Percentiles rank a stretch among this genome's conserved stretches.
Conservation (phyloP, 2,329 filamentous ascomycete genomes). For the Allantophomopsis lycopodina region DNA sequence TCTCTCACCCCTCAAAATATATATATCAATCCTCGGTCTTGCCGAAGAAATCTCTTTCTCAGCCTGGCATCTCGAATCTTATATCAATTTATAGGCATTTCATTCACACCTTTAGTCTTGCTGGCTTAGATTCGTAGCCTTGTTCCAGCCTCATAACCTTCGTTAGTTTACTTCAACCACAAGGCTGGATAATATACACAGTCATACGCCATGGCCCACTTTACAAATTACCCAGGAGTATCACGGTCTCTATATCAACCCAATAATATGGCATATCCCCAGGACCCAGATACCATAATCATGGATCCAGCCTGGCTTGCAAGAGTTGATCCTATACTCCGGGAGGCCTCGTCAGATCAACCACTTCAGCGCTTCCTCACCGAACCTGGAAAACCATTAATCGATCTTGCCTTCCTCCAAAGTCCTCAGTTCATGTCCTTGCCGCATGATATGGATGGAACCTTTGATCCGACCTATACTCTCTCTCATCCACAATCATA, state of each 20-base stretch:
- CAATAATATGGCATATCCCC: neutral
- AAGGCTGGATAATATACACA: too few species aligned
- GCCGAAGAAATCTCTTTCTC: too few species aligned
- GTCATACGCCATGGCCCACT: too few species aligned
- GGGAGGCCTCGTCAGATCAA: neutral
- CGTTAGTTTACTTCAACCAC: too few species aligned
- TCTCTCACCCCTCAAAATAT: too few species aligned
- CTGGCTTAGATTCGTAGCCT: too few species aligned
- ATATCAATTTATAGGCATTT: too few species aligned
- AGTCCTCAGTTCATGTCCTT: neutral
- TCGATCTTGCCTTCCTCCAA: neutral
- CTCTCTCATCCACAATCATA: neutral
- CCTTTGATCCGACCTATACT: neutral
- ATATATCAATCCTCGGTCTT: too few species aligned
- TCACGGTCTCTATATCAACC: neutral
- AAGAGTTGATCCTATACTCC: neutral
- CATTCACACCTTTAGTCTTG: too few species aligned
- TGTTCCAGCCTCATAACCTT: too few species aligned
- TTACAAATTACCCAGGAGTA: neutral
- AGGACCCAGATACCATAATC: neutral
- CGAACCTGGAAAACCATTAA: neutral
- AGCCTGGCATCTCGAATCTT: too few species aligned
- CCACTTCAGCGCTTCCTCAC: slow-evolving; percentile 1
- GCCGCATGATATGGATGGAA: too few species aligned
- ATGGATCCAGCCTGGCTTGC: neutral